Conservation (phyloP, 768 basidiomycete genomes). For the Daedalea quercina region DNA sequence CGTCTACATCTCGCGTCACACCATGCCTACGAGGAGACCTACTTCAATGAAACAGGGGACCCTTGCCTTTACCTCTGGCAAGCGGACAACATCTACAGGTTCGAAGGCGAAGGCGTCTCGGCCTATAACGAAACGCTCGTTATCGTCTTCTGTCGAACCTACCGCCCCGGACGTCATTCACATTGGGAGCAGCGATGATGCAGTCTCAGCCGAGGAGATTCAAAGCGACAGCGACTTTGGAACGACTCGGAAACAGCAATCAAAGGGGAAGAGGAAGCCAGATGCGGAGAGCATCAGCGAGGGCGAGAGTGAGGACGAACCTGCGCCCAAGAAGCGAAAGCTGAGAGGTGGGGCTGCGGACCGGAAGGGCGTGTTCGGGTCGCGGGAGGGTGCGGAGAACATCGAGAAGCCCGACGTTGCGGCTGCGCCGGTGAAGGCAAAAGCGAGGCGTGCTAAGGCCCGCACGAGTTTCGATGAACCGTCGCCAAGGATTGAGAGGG, state of each 20-base stretch:
- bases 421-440: background rate
- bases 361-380: background rate
- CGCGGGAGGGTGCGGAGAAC: conserved; percentile 1
- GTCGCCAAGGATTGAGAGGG: background rate
- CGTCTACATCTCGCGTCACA: background rate
- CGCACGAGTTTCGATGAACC: background rate
- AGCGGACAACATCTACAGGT: background rate
- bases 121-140: background rate
- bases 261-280: background rate
- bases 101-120: background rate
- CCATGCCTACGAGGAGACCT: background rate
- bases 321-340: background rate
- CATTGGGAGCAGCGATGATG: background rate
- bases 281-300: background rate
- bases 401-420: background rate
- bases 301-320: background rate
- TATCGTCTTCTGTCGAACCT: background rate
- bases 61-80: background rate
- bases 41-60: conserved; percentile 1
- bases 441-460: background rate
- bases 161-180: background rate
- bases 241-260: background rate
- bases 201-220: background rate
- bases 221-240: background rate
- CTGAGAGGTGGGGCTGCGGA: background rate